Evolutionary conservation across 768 basidiomycete species (phyloP), one percentile per base, ranked within the genome.

Genomic region (Calvatia gigantea): DNA sequence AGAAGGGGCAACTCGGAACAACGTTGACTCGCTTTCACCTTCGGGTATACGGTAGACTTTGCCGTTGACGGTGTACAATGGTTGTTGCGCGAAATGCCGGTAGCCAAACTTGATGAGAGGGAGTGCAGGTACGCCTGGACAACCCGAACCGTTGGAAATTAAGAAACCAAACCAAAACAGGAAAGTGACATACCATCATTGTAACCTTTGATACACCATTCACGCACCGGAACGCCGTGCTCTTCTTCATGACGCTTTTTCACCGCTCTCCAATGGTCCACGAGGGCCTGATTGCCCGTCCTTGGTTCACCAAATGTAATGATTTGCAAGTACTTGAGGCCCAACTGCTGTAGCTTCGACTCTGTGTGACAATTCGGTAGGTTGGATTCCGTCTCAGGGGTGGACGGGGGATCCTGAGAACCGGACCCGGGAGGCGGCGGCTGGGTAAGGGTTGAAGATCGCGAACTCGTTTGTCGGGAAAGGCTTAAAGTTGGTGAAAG

Each of bases 241-340:
- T 65, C 64, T 32, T 62, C 56, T 7, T 69, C 69, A 60, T 74
- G 75, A 0, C 57, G 49, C 23, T 61, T 62, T 4, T 79, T 64
- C 3, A 75, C 60, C 31, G 68, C 67, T 6, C 62, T 69, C 75
- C 77, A 84, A 54, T 73, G 73, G 17, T 65, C 58, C 4, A 73
- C 75, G 15, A 83, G 67, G 9, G 60, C 61, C 25, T 63, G 61
- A 54, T 82, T 76, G 17, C 81, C 84, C 8, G 74, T 69, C 58
- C 83, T 67, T 23, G 83, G 82, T 9, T 70, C 65, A 1, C 84
- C 83, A 60, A 83, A 85, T 2, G 71, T 72, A 7, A 73, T 76
- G 11, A 82, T 63, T 54, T 73, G 76, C 8, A 84, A 28, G 12
- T 47, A 41, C 38, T 48, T 64, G 4, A 74, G 52, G 2, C 67